Base-by-base conservation (phyloP, 768 basidiomycete genomes). In the Paxillus rubicundulus region DNA sequence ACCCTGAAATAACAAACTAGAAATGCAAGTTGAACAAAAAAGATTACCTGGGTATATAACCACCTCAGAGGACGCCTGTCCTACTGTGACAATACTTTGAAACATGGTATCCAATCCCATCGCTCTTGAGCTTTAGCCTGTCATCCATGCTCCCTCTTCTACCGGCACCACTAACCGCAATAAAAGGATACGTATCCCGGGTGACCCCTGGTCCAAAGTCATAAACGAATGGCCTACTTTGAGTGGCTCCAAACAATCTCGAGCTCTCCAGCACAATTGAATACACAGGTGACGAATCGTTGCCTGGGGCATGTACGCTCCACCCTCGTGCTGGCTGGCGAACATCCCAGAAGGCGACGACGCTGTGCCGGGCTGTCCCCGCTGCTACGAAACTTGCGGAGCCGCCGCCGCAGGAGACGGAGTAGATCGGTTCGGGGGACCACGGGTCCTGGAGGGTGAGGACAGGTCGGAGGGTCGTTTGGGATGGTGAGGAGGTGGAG, bases 301-400 rank as follows among this genome's bases (percentile, higher is more conserved):
- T 89, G 5, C 85, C 85, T 1, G 91, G 90, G 2, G 85, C 85
- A 63, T 91, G 82, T 6, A 90, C 82, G 59, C 86, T 89, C 85
- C 87, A 90, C 3, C 91, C 89, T 24, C 46, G 61, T 4, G 61
- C 68, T 0, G 86, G 78, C 17, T 72, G 75, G 9, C 90, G 82
- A 28, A 89, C 75, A 63, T 93, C 91, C 87, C 89, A 93, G 57
- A 92, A 84, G 3, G 87, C 82, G 50, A 93, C 81, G 18, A 91
- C 80, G 52, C 85, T 81, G 62, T 92, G 86, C 9, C 86, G 77
- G 7, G 88, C 88, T 12, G 82, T 82, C 10, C 91, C 91, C 2
- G 88, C 89, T 4, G 87, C 83, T 43, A 93, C 74, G 59, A 87
- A 78, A 50, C 77, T 78, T 10, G 77, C 75, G 14, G 74, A 75